These are phyloP conservation scores for Citrullus mucosospermus DNA, from an alignment of 306 rosid species.

Conservation along the genomic window DNA sequence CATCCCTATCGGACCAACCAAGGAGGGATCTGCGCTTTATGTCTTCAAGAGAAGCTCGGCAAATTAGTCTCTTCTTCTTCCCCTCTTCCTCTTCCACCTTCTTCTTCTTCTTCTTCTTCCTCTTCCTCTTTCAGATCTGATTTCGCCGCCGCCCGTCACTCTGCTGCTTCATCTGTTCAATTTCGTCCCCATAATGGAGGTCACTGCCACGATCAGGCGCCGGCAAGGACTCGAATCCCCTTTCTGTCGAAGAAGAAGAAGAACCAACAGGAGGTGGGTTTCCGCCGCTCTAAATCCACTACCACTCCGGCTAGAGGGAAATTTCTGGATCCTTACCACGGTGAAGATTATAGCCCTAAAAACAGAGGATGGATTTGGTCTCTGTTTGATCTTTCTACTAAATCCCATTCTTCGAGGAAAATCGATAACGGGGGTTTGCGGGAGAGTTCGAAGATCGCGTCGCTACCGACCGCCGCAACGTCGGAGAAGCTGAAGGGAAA, in stretches of 20 bases:
- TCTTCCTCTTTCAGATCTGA: slow-evolving; percentile 65
- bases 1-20: slow-evolving; percentile 76
- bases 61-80: slow-evolving; percentile 78
- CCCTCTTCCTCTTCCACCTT: slow-evolving; percentile 41
- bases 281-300: slow-evolving; percentile 78
- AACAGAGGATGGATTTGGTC: slow-evolving; percentile 70
- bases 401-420: slow-evolving; percentile 8
- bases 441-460: slow-evolving; percentile 9
- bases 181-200: not conserved
- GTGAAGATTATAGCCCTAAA: slow-evolving; percentile 33
- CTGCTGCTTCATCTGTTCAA: slow-evolving; percentile 12
- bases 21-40: slow-evolving; percentile 86
- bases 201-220: not conserved
- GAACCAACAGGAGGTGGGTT: slow-evolving; percentile 13
- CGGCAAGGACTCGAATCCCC: slow-evolving; percentile 27
- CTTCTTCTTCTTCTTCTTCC: slow-evolving; percentile 58
- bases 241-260: slow-evolving; percentile 59
- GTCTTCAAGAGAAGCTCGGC: slow-evolving; percentile 93
- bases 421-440: slow-evolving; percentile 10
- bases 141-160: not conserved
- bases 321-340: not conserved
- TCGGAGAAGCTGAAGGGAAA: not conserved
- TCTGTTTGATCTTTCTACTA: slow-evolving; percentile 50
- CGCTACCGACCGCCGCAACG: not conserved
- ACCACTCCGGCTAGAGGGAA: slow-evolving; percentile 34